A percentile compares a stretch with the other conserved stretches of the same genome.
These are phyloP conservation scores for Penicillium alfredii DNA, from an alignment of 495 filamentous ascomycete genomes.

Conservation along the genomic window DNA sequence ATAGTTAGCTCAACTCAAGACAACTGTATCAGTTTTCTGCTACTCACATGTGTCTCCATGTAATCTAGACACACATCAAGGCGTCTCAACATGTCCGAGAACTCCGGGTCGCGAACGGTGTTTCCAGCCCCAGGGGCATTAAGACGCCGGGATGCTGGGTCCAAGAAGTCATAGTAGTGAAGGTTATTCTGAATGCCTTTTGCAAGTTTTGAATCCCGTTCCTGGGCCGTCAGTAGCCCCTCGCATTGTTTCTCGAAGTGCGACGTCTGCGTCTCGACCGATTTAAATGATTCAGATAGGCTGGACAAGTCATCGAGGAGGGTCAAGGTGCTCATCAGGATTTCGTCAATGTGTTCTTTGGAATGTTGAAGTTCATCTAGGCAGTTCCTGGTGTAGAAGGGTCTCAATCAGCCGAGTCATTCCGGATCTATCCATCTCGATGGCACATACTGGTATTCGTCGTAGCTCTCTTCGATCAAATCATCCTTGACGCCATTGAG, in stretches of 20 bases:
- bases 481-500: conserved; percentile 57
- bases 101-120: conserved; percentile 72
- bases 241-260: conserved; percentile 89
- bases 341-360: conserved; percentile 69
- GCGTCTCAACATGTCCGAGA: conserved; percentile 76
- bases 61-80: conserved; percentile 86
- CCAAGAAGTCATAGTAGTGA: conserved; percentile 86
- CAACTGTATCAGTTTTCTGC: neutral
- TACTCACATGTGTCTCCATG: conserved; percentile 73
- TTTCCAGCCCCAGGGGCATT: conserved; percentile 88
- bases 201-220: conserved; percentile 65
- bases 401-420: conserved; percentile 9
- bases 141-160: conserved; percentile 79
- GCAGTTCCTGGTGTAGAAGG: conserved; percentile 50
- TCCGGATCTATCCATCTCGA: neutral
- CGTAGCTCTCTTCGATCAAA: conserved; percentile 73
- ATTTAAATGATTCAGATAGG: conserved; percentile 74
- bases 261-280: conserved; percentile 84
- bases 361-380: conserved; percentile 73
- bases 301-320: conserved; percentile 67
- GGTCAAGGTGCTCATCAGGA: conserved; percentile 68
- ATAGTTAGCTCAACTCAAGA: conserved; percentile 19
- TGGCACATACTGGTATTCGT: conserved; percentile 69
- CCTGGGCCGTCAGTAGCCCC: conserved; percentile 72
- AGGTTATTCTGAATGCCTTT: conserved; percentile 79